phyloP scores from a whole-genome alignment of 768 basidiomycete genomes.

The Thelephora ganbajun region DNA sequence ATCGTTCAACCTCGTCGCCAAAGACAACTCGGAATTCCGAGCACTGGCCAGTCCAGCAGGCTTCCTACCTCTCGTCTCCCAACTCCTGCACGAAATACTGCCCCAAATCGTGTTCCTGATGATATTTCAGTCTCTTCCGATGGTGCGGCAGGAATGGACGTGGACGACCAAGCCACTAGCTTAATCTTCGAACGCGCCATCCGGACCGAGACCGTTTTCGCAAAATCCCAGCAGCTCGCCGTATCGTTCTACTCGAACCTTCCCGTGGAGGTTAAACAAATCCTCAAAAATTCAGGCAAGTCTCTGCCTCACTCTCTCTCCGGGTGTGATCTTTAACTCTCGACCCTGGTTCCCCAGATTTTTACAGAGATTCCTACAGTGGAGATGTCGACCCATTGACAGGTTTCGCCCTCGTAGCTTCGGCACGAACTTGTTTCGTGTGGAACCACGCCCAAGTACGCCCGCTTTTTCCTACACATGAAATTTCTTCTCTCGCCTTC shows the following conservation, averaged over 20 bases:
- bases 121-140: slow-evolving; percentile 30
- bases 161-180: slow-evolving; percentile 38
- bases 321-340: background rate
- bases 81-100: slow-evolving; percentile 22
- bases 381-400: slow-evolving; percentile 61
- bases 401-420: slow-evolving; percentile 63
- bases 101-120: slow-evolving; percentile 18
- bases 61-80: slow-evolving; percentile 25
- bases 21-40: slow-evolving; percentile 14
- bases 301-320: slow-evolving; percentile 16
- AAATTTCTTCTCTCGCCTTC: background rate
- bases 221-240: slow-evolving; percentile 58
- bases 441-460: slow-evolving; percentile 68
- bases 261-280: slow-evolving; percentile 63
- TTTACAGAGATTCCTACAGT: slow-evolving; percentile 49
- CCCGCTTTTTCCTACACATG: background rate
- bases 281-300: slow-evolving; percentile 46
- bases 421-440: slow-evolving; percentile 63
- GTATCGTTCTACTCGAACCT: slow-evolving; percentile 56
- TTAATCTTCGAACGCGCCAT: slow-evolving; percentile 22
- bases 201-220: slow-evolving; percentile 32
- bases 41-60: slow-evolving; percentile 16
- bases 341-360: slow-evolving; percentile 29
- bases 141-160: slow-evolving; percentile 36
- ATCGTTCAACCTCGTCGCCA: slow-evolving; percentile 11